Conservation (phyloP, 1,139 yeast species). For the Yamadazyma sp. region DNA sequence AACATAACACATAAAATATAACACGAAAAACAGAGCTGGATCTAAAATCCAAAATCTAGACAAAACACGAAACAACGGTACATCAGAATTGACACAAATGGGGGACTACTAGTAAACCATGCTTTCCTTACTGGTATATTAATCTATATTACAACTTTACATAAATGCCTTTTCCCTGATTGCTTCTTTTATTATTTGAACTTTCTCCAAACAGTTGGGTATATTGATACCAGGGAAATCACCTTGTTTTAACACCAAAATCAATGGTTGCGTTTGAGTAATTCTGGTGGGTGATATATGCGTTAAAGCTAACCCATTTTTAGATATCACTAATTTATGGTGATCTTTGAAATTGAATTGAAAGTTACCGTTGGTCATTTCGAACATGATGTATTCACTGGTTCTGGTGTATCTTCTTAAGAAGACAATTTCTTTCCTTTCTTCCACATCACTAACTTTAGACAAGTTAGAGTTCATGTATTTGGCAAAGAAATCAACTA, state of each 20-base stretch:
- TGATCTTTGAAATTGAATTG: constrained; percentile 97
- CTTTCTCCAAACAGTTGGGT: constrained; percentile 52
- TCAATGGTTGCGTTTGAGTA: constrained; percentile 68
- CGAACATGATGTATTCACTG: constrained; percentile 84
- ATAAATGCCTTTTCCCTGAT: constrained; percentile 43
- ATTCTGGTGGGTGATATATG: constrained; percentile 78
- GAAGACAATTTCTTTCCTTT: constrained; percentile 63
- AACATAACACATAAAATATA: too few relatives aligned
- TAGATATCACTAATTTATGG: constrained; percentile 79
- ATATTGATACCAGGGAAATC: constrained; percentile 55
- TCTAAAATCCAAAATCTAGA: too few relatives aligned
- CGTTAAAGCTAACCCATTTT: constrained; percentile 73
- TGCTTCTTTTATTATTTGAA: constrained; percentile 39
- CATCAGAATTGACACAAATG: too few relatives aligned
- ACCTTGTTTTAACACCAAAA: constrained; percentile 60
- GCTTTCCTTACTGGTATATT: constrained; percentile 5
- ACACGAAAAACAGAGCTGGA: too few relatives aligned
- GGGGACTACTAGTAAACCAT: too few relatives aligned
- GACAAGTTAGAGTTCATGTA: constrained; percentile 82
- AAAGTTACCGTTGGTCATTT: constrained; percentile 85
- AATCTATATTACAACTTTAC: constrained; percentile 14
- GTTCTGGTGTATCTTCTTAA: constrained; percentile 81
- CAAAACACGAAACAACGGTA: background rate
- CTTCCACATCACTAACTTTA: constrained; percentile 65
- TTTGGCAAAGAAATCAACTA: constrained; percentile 79